Evolutionary conservation across 805 yeast genomes (phyloP), one percentile per base, ranked within the genome.

Genomic region (Candida endomychidarum): DNA sequence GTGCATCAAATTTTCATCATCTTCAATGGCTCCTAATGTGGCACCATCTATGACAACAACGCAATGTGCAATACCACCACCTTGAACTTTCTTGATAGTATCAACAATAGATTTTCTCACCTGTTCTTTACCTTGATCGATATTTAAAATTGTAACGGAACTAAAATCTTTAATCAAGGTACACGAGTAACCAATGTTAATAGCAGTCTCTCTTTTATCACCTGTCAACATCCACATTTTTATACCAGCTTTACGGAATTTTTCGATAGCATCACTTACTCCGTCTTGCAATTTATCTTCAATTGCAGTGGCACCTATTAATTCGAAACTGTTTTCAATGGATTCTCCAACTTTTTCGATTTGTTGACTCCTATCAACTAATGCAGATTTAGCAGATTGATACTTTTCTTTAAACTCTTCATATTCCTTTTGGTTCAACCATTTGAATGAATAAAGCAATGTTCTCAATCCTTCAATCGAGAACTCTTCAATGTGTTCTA

Each of bases 211-310:
- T 43, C 97, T 72, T 57, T 95, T 95, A 59, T 93, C 99, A 32
- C 99, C 99, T 0, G 99, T 93, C 34, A 93, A 69, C 97, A 93
- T 93, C 99, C 99, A 93, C 72, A 93, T 65, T 54, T 83, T 87
- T 42, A 93, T 88, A 2, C 96, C 96, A 0, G 99, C 98, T 47
- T 95, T 74, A 51, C 96, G 77, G 36, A 93, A 72, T 54, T 88
- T 89, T 43, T 88, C 97, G 47, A 93, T 90, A 0, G 98, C 78
- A 40, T 90, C 96, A 16, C 97, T 84, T 5, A 93, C 99, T n/a
- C 99, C 99, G 17, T 82, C 84, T 63, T 93, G 99, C 27, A 93
- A 71, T 56, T 91, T 93, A 57, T 93, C 99, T 58, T 93, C 99
- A 46, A 93, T 93, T 0, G 98, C 99, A 4, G 97, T 89, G 3